Conservation (phyloP, 371 early-diverging fungal species). For the Mortierella polycephala region DNA sequence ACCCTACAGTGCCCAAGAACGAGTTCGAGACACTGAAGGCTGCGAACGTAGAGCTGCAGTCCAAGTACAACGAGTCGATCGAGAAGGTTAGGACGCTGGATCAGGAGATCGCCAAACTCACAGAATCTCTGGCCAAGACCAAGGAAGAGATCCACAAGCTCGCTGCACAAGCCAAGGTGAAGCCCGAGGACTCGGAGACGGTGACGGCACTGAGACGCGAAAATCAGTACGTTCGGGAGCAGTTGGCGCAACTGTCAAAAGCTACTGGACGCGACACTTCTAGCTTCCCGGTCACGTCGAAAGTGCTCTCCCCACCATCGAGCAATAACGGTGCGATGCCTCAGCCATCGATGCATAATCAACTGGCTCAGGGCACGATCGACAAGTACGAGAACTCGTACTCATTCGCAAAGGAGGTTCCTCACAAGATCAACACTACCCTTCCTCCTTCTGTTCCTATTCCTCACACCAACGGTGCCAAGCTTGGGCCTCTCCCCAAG, state of each 20-base stretch:
- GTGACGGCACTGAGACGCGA: constrained; percentile 54
- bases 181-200: constrained; percentile 55
- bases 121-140: constrained; percentile 66
- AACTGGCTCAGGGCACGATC: constrained; percentile 34
- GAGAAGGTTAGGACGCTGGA: constrained; percentile 76
- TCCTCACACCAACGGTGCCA: constrained; percentile 27
- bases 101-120: constrained; percentile 72
- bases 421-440: constrained; percentile 27
- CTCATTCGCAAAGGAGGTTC: constrained; percentile 41
- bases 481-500: constrained; percentile 14
- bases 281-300: constrained; percentile 38
- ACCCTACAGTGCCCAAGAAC: constrained; percentile 63
- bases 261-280: constrained; percentile 39
- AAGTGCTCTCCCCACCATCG: constrained; percentile 39
- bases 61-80: constrained; percentile 57
- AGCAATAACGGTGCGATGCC: constrained; percentile 57
- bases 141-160: constrained; percentile 79
- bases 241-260: constrained; percentile 56
- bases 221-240: constrained; percentile 54
- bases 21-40: constrained; percentile 68
- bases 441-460: constrained; percentile 29
- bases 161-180: constrained; percentile 56
- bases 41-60: constrained; percentile 60
- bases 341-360: constrained; percentile 24
- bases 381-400: constrained; percentile 51